Conservation (phyloP, 176 grass and related monocot genomes). For the Panicum miliaceum region DNA sequence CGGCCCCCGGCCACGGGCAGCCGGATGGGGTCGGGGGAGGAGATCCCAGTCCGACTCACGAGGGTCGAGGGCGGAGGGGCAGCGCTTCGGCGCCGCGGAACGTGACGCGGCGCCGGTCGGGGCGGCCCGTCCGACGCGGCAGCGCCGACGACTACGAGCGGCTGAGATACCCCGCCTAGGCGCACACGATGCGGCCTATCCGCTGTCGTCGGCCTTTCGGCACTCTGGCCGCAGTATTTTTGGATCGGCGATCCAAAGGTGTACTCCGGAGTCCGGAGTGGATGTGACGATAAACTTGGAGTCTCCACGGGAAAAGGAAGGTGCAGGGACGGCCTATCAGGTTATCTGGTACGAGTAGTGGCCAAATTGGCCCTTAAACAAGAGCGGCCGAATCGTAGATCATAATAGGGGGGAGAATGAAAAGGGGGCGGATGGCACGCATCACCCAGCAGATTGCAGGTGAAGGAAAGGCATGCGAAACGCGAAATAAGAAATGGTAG, state of each 20-base stretch:
- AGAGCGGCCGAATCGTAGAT: background rate
- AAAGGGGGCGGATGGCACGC: background rate
- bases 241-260: background rate
- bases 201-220: background rate
- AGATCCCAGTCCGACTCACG: background rate
- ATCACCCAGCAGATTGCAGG: background rate
- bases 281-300: background rate
- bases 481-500: too few species aligned
- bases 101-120: background rate
- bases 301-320: background rate
- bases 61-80: background rate
- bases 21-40: background rate
- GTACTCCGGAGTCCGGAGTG: background rate
- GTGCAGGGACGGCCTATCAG: slow-evolving; percentile 8
- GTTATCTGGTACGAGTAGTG: slow-evolving; percentile 23
- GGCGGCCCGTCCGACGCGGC: slow-evolving; percentile 4
- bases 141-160: slow-evolving; percentile 3
- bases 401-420: background rate
- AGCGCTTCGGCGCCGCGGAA: slow-evolving; percentile 4
- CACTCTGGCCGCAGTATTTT: background rate
- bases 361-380: slow-evolving; percentile 10
- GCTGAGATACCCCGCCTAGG: slow-evolving; percentile 2
- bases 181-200: slow-evolving; percentile 23
- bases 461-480: too few species aligned
- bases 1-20: background rate